phyloP scores from a whole-genome alignment of 306 rosid species.

The Lithocarpus polystachyus region DNA sequence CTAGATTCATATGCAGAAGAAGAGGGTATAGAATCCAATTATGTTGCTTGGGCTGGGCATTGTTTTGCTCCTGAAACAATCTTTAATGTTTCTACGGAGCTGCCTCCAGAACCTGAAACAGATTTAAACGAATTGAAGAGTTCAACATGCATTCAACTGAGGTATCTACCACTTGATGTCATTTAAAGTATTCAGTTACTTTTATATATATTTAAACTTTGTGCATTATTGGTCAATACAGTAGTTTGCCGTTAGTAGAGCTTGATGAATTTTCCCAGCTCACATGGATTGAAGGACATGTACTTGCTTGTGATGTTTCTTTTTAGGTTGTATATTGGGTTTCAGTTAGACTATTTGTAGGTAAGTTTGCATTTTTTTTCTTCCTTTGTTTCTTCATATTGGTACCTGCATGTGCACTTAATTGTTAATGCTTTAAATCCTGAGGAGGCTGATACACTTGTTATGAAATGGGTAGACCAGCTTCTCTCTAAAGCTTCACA shows the following conservation, averaged over 20 bases:
- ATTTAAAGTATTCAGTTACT: neutral
- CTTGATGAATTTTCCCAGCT: no score
- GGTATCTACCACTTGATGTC: slow-evolving; percentile 43
- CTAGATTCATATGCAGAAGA: slow-evolving; percentile 34
- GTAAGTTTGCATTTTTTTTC: neutral
- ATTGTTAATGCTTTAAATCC: slow-evolving; percentile 47
- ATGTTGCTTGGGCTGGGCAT: slow-evolving; percentile 81
- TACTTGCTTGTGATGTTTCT: slow-evolving; percentile 1
- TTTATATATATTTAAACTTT: no score
- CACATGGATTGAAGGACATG: neutral
- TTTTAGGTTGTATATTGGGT: neutral
- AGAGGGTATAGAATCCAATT: slow-evolving; percentile 47
- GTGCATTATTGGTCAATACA: no score
- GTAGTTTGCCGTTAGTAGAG: no score
- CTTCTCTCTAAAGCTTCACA: slow-evolving; percentile 52
- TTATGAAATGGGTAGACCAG: slow-evolving; percentile 59
- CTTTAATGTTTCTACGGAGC: slow-evolving; percentile 80
- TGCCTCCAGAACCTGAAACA: slow-evolving; percentile 76
- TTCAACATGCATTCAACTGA: slow-evolving; percentile 49
- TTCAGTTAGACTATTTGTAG: neutral
- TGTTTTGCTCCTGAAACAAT: slow-evolving; percentile 86
- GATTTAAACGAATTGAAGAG: slow-evolving; percentile 58
- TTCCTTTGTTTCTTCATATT: neutral
- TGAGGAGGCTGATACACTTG: slow-evolving; percentile 49
- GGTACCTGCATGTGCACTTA: neutral